A percentile compares a stretch with the other conserved stretches of the same genome.
Evolutionary conservation across 208 protist genomes (phyloP).

Genomic region (Phytomonas sp.): DNA sequence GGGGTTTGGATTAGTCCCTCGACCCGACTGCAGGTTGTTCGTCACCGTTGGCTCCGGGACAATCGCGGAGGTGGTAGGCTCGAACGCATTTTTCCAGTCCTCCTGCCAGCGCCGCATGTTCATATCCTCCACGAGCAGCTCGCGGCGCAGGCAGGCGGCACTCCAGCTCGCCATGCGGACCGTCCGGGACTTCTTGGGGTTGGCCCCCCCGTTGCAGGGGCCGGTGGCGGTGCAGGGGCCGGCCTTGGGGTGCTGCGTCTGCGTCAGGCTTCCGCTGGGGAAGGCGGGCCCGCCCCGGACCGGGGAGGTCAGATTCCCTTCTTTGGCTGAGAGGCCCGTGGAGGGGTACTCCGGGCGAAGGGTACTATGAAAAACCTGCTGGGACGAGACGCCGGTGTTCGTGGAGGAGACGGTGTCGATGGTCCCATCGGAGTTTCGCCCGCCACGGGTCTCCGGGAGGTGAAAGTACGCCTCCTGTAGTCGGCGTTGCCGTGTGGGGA

Average conservation of each 20-base stretch:
- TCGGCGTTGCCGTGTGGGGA: constrained; percentile 44
- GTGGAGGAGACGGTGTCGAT: neutral
- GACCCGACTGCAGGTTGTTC: neutral
- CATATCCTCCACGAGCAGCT: constrained; percentile 34
- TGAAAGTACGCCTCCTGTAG: constrained; percentile 27
- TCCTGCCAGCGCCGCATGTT: constrained; percentile 29
- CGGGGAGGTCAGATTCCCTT: neutral
- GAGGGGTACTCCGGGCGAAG: neutral
- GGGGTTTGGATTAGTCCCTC: neutral
- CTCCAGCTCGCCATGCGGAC: constrained; percentile 10
- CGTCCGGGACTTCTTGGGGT: neutral
- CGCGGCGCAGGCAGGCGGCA: constrained; percentile 21
- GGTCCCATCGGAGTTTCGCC: neutral
- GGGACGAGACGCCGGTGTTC: neutral
- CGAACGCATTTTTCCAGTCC: constrained; percentile 27
- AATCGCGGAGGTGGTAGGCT: constrained; percentile 3
- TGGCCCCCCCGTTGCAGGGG: neutral
- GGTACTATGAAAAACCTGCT: neutral
- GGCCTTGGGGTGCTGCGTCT: neutral
- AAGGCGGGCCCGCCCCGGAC: neutral
- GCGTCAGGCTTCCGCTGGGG: neutral
- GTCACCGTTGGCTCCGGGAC: neutral
- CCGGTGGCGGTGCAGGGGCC: neutral
- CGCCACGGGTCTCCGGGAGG: neutral
- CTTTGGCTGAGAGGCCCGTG: neutral